phyloP scores from a whole-genome alignment of 176 grass and related monocot species.

The Melocanna baccifera region DNA sequence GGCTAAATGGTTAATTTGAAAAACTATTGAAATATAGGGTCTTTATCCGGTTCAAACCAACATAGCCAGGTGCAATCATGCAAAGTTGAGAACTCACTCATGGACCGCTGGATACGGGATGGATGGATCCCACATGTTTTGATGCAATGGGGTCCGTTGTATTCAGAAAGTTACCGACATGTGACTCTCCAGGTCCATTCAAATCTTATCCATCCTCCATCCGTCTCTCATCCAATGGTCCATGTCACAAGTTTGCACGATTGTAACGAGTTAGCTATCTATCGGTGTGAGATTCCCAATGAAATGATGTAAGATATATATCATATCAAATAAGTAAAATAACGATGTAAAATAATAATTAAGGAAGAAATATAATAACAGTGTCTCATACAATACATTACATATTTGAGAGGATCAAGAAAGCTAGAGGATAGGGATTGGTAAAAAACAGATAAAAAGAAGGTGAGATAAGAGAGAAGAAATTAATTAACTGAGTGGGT shows the following conservation, averaged over 20 bases:
- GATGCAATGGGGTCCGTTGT: not conserved
- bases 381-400: no score
- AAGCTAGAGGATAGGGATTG: no score
- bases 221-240: not conserved
- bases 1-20: not conserved
- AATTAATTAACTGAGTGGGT: no score
- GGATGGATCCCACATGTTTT: not conserved
- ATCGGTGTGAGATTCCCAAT: no score
- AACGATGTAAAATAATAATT: no score
- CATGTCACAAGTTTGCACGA: not conserved
- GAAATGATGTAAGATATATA: no score
- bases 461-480: no score
- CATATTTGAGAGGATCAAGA: no score
- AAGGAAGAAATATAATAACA: no score
- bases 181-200: no score
- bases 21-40: not conserved
- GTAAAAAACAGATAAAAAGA: no score
- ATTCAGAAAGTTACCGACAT: not conserved
- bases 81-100: not conserved
- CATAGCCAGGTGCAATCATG: not conserved
- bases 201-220: not conserved
- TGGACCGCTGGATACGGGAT: not conserved
- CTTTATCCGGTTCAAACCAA: not conserved
- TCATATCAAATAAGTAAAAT: no score
- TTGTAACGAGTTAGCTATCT: not conserved